Evolutionary conservation across 371 early-diverging fungal genomes (phyloP), one percentile per base, ranked within the genome.

Genomic region (Fennellomyces sp.): DNA sequence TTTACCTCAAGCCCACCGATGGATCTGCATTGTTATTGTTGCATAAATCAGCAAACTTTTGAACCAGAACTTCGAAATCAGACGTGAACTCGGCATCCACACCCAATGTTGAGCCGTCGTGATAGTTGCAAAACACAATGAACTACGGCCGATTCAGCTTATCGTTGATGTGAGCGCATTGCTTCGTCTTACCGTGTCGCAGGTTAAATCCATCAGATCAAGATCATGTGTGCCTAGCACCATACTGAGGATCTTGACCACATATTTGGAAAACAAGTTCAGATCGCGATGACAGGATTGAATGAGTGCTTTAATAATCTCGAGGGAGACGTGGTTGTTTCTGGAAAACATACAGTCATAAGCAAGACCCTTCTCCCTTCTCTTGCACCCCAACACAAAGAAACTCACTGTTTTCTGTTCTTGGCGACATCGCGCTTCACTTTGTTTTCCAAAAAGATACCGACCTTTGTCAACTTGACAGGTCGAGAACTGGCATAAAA

Each of bases 401-500:
- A 15, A 66, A 60, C 26, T 70, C 84, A 89, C 81, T 82, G 70
- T 55, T 82, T 80, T 63, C 83, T 71, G 33, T 71, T 79, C 67
- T 87, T 89, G 52, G 82, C 75, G n/a, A 84, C 69, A 66, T 93
- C 92, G 42, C 84, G 71, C 45, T 82, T 75, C 3, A 91, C 84
- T 58, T 91, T 83, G 64, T 87, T 88, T 61, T 94, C 93, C 53
- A 97, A 70, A 69, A 88, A 94, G 15, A 71, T 76, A 56, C 95
- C 96, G 39, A 96, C 95, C 65, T 97, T 97, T 56, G 92, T 85
- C 25, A 96, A 82, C 72, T 97, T 97, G 38, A 90, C 93, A 5
- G 97, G 97, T 68, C 94, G 88, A 52, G 93, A 88, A 41, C 87
- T 84, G 26, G 94, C 91, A 72, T 97, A 97, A 76, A 91, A 96